Percentiles rank a stretch among this genome's conserved stretches.
phyloP scores from a whole-genome alignment of 768 basidiomycete species.

The Podaxis sp. region DNA sequence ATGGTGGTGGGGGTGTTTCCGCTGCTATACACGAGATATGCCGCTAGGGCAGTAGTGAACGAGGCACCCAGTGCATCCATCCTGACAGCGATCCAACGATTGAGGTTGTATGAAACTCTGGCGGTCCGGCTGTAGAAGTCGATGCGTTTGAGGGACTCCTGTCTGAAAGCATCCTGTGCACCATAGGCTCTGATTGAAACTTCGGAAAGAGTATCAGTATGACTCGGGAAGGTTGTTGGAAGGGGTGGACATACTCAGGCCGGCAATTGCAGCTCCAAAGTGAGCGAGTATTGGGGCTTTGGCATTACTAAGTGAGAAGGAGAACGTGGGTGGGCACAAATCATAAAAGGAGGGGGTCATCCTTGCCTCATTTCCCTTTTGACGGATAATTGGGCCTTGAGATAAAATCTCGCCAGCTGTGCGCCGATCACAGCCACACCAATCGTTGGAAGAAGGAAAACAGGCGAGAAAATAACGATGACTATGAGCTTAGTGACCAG shows the following conservation, averaged over 20 bases:
- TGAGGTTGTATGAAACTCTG: slow-evolving; percentile 51
- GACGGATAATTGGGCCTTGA: slow-evolving; percentile 46
- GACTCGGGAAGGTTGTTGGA: not conserved
- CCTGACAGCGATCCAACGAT: slow-evolving; percentile 49
- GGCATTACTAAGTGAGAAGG: slow-evolving; percentile 24
- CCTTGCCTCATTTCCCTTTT: slow-evolving; percentile 47
- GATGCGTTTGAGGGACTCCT: slow-evolving; percentile 49
- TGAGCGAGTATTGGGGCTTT: slow-evolving; percentile 43
- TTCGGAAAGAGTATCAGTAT: slow-evolving; percentile 16
- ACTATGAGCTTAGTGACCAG: slow-evolving; percentile 44
- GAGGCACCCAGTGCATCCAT: slow-evolving; percentile 58
- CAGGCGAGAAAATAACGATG: slow-evolving; percentile 43
- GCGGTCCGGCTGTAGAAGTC: slow-evolving; percentile 50
- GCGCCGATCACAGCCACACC: slow-evolving; percentile 42
- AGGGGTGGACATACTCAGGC: slow-evolving; percentile 38
- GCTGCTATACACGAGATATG: slow-evolving; percentile 51
- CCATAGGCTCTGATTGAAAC: slow-evolving; percentile 70
- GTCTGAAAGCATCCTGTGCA: slow-evolving; percentile 50
- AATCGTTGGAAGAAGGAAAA: slow-evolving; percentile 45
- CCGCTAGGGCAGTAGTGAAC: slow-evolving; percentile 54
- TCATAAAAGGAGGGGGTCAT: slow-evolving; percentile 28
- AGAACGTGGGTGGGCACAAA: not conserved
- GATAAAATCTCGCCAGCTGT: slow-evolving; percentile 42
- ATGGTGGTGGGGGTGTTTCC: slow-evolving; percentile 36
- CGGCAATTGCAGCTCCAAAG: slow-evolving; percentile 48